phyloP scores from a whole-genome alignment of 2,329 filamentous ascomycete species.

The Microdochium nivale region DNA sequence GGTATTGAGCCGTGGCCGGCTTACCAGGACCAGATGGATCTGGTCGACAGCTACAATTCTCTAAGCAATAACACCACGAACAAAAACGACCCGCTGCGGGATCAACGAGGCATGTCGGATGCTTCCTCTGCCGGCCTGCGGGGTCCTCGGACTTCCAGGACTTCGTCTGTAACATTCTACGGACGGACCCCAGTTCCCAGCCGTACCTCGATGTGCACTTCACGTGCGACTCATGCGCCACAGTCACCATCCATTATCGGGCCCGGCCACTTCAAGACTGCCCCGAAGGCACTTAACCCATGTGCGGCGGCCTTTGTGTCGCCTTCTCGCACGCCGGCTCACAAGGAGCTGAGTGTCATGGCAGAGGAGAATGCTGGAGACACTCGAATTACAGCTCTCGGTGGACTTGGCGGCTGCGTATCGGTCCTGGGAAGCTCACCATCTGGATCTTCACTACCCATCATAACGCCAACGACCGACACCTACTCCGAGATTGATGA shows the following conservation, averaged over 20 bases:
- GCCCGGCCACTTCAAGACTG: neutral
- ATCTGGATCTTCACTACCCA: neutral
- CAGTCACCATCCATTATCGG: neutral
- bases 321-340: neutral
- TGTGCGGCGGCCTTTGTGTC: conserved; percentile 9
- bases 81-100: too few species aligned
- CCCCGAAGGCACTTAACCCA: conserved; percentile 6
- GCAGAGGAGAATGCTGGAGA: neutral
- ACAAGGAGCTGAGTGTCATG: neutral
- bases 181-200: neutral
- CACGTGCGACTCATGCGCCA: neutral
- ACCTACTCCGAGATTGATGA: neutral
- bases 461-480: neutral
- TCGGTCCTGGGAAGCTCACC: neutral
- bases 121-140: neutral
- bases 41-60: neutral
- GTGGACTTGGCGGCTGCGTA: neutral
- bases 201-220: neutral
- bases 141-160: neutral
- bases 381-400: neutral
- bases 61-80: neutral
- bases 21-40: conserved; percentile 8
- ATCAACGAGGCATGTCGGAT: neutral
- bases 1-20: conserved; percentile 9
- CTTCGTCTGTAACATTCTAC: neutral